These are phyloP conservation scores for Trametes cinnabarina DNA, from an alignment of 768 basidiomycete genomes.

Conservation along the genomic window DNA sequence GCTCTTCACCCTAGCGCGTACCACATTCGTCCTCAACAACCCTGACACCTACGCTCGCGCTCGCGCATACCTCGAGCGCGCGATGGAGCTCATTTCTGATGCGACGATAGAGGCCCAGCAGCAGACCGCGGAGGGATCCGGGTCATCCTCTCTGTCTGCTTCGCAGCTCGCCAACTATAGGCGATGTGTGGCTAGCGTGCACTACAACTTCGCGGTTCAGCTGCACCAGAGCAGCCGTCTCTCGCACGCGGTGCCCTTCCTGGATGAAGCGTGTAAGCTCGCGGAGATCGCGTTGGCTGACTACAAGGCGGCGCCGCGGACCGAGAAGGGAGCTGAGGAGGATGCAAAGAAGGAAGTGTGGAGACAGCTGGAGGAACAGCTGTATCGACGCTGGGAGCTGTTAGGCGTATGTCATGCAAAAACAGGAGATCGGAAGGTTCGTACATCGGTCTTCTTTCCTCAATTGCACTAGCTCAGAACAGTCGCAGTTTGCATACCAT, in stretches of 20 bases:
- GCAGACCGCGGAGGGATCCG: background rate
- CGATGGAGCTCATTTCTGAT: conserved; percentile 30
- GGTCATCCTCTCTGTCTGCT: background rate
- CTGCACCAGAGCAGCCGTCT: conserved; percentile 64
- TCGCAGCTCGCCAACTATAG: conserved; percentile 47
- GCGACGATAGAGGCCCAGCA: background rate
- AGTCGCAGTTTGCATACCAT: conserved; percentile 62
- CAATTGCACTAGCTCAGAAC: too few relatives aligned
- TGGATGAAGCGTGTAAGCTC: conserved; percentile 57
- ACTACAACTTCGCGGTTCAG: conserved; percentile 66
- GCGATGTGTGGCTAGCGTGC: conserved; percentile 70
- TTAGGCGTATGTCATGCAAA: conserved; percentile 77
- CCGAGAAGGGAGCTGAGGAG: conserved; percentile 15
- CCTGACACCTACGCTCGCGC: conserved; percentile 46
- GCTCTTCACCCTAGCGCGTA: conserved; percentile 52
- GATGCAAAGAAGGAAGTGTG: conserved; percentile 42
- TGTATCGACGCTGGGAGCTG: conserved; percentile 77
- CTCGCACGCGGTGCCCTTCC: conserved; percentile 66
- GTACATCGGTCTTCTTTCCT: conserved; percentile 23
- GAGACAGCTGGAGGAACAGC: conserved; percentile 59
- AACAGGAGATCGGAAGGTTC: conserved; percentile 72
- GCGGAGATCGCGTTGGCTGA: conserved; percentile 42
- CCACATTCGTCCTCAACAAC: conserved; percentile 38
- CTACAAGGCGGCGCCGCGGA: conserved; percentile 4
- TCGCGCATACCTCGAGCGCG: conserved; percentile 47